Conservation (phyloP, 345 rosid species). For the Erysimum cheiranthoides region DNA sequence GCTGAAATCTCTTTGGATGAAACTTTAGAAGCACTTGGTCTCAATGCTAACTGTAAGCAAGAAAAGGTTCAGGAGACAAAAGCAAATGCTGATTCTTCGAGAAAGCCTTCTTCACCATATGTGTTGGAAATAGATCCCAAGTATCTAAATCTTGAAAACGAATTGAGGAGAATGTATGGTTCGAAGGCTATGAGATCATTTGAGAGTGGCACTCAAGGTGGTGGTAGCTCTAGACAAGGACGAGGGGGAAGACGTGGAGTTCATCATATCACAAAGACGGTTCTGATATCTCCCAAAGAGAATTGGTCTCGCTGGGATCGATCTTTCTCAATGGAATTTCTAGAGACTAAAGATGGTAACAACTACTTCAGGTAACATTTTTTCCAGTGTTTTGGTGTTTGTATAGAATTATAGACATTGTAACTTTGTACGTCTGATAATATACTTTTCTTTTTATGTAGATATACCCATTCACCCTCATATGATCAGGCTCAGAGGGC, state of each 20-base stretch:
- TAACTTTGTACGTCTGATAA: constrained; percentile 18
- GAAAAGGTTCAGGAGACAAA: constrained; percentile 45
- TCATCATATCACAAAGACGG: constrained; percentile 70
- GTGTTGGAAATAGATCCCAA: constrained; percentile 72
- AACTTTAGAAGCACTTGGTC: constrained; percentile 53
- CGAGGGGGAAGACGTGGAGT: constrained; percentile 78
- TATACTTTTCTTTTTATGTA: not conserved
- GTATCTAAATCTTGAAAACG: constrained; percentile 77
- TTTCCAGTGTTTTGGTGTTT: not conserved
- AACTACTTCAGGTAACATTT: constrained; percentile 74
- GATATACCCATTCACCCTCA: constrained; percentile 55
- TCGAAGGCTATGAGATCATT: constrained; percentile 82
- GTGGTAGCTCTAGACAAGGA: constrained; percentile 65
- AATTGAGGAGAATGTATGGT: constrained; percentile 80
- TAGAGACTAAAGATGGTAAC: constrained; percentile 69
- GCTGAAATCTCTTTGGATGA: constrained; percentile 52
- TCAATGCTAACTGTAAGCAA: constrained; percentile 47
- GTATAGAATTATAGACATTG: not conserved
- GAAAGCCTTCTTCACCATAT: constrained; percentile 42
- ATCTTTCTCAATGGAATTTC: constrained; percentile 83
- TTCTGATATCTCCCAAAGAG: constrained; percentile 73
- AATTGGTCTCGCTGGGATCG: constrained; percentile 96
- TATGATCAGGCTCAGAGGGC: constrained; percentile 75
- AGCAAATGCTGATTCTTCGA: constrained; percentile 32
- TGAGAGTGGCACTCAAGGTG: constrained; percentile 65